phyloP scores from a whole-genome alignment of 352 stramenopile species.

The Thalassiosira livingstoniorum region DNA sequence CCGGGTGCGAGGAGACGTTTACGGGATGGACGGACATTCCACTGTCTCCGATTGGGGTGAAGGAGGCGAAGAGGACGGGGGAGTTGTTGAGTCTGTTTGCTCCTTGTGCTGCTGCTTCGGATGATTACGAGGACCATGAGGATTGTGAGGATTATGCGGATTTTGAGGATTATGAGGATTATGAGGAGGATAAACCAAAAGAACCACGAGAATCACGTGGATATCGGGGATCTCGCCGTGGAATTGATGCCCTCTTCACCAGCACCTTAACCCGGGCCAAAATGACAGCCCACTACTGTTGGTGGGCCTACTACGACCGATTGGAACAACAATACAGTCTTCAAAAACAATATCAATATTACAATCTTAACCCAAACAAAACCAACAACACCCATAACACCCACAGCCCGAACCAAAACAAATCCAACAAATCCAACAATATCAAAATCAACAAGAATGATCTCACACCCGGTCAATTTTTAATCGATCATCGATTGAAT shows the following conservation, averaged over 20 bases:
- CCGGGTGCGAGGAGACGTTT: conserved; percentile 91
- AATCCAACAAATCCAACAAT: neutral
- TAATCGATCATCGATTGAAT: conserved; percentile 89
- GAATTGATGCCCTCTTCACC: conserved; percentile 90
- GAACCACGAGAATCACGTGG: too few species aligned
- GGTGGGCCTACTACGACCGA: conserved; percentile 71
- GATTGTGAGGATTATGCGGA: too few species aligned
- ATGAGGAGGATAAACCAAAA: too few species aligned
- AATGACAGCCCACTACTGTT: conserved; percentile 94
- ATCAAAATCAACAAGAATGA: neutral
- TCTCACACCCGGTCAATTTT: conserved; percentile 37
- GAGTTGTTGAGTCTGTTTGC: neutral
- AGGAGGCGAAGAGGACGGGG: conserved; percentile 88
- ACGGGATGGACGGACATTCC: conserved; percentile 96
- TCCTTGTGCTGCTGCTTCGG: neutral
- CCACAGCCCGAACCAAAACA: conserved; percentile 23
- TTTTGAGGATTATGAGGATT: too few species aligned
- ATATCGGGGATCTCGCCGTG: conserved; percentile 36
- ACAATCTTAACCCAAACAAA: conserved; percentile 30
- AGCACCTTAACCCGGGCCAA: conserved; percentile 95
- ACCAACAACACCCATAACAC: neutral
- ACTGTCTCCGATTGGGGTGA: conserved; percentile 86
- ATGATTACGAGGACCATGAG: neutral
- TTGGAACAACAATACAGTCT: conserved; percentile 38
- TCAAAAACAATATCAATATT: conserved; percentile 50